Base-by-base conservation (phyloP, 805 yeast species). In the Lipomyces starkeyi region DNA sequence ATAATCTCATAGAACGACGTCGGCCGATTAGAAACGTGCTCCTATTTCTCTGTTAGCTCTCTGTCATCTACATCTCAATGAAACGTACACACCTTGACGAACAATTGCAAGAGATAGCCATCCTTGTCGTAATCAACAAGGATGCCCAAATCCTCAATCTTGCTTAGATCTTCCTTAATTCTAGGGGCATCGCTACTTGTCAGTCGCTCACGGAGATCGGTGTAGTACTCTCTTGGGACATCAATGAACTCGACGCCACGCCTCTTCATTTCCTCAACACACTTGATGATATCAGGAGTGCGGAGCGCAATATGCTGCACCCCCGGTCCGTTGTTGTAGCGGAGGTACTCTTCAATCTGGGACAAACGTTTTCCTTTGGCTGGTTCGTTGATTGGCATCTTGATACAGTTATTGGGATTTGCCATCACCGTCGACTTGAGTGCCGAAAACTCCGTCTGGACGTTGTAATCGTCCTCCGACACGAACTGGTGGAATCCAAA, bases 371-470 rank as follows among this genome's bases (percentile, higher is more conserved):
- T 76, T 0, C 93, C 91, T 60, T 80, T 76, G 0, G 92, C 94
- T 0, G 97, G 97, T 77, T 91, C 96, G 77, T 91, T 91, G 61
- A 91, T 85, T 17, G 97, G 97, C 87, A 91, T 87, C 76, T 90
- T 90, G 71, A 91, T 84, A 53, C 74, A 77, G 17, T 88, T 91
- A 71, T 87, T 85, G 14, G 82, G 79, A 7, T 90, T 86, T 0
- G 93, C 86, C 93, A 91, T 88, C 14, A 91, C 97, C 29, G 87
- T 85, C 13, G 96, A 89, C 64, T 85, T 82, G 65, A 91, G 83
- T 0, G 95, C 90, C 1, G 93, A 85, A 71, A 80, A 86, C 63
- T 85, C 86, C 0, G 97, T 91, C 61, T 84, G 82, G n/a, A 91
- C 85, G 71, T 88, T 90, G 59, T 81, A 82, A 70, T 91, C 97